These are phyloP conservation scores for Ceratocystiopsis minuta DNA, from an alignment of 2,329 filamentous ascomycete species.

Conservation along the genomic window DNA sequence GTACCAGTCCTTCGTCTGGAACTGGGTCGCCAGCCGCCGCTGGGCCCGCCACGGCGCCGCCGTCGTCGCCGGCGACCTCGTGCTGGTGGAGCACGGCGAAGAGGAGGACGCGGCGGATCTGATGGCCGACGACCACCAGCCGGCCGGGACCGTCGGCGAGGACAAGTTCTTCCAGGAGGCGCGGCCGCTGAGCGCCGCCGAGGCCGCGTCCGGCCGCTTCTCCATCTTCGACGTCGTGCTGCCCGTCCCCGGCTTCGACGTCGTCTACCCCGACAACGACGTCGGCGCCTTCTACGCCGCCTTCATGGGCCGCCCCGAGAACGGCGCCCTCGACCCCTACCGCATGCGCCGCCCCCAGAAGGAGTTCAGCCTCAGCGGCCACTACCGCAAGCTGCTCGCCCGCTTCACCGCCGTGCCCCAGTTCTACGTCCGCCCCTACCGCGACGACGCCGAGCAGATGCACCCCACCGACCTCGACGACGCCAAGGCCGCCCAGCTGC, in stretches of 20 bases:
- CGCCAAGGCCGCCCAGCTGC: conserved; percentile 23
- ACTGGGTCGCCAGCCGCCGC: conserved; percentile 62
- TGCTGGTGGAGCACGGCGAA: conserved; percentile 34
- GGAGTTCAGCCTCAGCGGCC: conserved; percentile 75
- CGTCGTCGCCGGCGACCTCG: conserved; percentile 72
- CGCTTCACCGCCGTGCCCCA: conserved; percentile 46
- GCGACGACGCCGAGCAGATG: conserved; percentile 60
- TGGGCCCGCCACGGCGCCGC: conserved; percentile 56
- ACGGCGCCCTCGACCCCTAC: conserved; percentile 63
- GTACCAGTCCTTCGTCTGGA: conserved; percentile 92
- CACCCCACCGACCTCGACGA: conserved; percentile 72
- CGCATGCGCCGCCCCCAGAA: conserved; percentile 75
- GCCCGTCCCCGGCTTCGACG: conserved; percentile 79
- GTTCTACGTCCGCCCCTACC: conserved; percentile 54
- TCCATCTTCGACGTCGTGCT: conserved; percentile 78
- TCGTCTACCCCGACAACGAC: conserved; percentile 69
- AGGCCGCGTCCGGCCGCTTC: conserved; percentile 59
- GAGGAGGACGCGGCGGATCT: conserved; percentile 45
- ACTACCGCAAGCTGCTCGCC: conserved; percentile 72
- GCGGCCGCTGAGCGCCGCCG: conserved; percentile 55
- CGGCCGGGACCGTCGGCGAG: conserved; percentile 9
- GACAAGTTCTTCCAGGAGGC: conserved; percentile 35
- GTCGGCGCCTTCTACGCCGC: conserved; percentile 68
- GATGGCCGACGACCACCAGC: conserved; percentile 18
- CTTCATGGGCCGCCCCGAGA: conserved; percentile 68